Evolutionary conservation across 345 rosid species (phyloP).

Genomic region (Barbarea vulgaris): DNA sequence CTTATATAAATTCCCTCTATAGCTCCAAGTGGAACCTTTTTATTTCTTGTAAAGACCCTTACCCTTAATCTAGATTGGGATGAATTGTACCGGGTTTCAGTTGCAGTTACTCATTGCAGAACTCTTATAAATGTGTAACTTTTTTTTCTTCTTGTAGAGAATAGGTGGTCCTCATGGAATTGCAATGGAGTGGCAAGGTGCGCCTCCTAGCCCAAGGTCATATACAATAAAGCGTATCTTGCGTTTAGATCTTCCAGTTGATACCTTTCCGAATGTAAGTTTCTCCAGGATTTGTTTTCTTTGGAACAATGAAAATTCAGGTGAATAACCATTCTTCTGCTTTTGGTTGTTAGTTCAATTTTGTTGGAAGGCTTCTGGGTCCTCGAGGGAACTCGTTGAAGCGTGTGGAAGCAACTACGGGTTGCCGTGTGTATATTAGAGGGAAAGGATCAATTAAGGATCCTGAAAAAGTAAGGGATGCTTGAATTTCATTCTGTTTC

Average conservation of each 20-base stretch:
- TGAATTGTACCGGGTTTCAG: neutral
- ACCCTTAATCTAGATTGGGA: neutral
- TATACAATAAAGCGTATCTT: constrained; percentile 90
- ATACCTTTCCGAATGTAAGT: constrained; percentile 51
- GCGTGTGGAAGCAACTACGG: constrained; percentile 98
- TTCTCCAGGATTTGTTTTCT: constrained; percentile 4
- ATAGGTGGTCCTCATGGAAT: constrained; percentile 84
- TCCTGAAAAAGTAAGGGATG: constrained; percentile 78
- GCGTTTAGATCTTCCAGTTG: constrained; percentile 99
- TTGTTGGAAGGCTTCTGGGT: constrained; percentile 96
- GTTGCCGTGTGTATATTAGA: constrained; percentile 96
- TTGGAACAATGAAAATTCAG: constrained; percentile 1
- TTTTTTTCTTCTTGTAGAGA: constrained; percentile 54
- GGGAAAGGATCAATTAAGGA: constrained; percentile 99
- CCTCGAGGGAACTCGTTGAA: constrained; percentile 98
- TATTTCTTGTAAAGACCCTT: constrained; percentile 6
- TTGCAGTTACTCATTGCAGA: constrained; percentile 11
- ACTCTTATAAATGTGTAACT: neutral
- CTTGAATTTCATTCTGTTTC: neutral
- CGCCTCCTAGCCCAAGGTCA: constrained; percentile 93
- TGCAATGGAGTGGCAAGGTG: constrained; percentile 99
- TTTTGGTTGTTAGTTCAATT: constrained; percentile 68
- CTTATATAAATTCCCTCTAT: neutral
- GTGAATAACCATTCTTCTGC: constrained; percentile 3
- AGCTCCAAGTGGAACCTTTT: constrained; percentile 5